Percentiles rank a stretch among this genome's conserved stretches.
Conservation (phyloP, 73 alveolate genomes). For the Blepharisma stoltei region DNA sequence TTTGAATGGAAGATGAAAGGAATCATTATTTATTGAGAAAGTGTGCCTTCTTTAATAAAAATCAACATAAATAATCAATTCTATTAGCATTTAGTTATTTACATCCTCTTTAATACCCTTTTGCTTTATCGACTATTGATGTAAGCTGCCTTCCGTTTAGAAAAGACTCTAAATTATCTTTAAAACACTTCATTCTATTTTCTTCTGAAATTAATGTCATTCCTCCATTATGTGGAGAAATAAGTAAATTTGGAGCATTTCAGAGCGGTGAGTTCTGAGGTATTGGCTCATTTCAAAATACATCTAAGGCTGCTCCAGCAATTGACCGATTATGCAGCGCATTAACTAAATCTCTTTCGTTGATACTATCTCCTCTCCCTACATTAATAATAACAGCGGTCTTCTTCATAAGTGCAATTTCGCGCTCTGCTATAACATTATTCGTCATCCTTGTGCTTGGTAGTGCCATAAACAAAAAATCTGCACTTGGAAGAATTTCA, state of each 20-base stretch:
- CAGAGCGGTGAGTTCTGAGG: constrained; percentile 25
- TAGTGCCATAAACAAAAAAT: neutral
- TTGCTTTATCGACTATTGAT: no score
- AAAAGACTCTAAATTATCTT: neutral
- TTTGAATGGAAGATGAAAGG: no score
- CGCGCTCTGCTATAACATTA: neutral
- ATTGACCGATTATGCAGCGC: neutral
- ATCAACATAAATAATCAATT: no score
- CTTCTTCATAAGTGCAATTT: no score
- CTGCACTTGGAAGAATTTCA: neutral
- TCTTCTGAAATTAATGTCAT: neutral
- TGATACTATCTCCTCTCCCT: neutral
- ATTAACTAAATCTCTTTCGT: neutral
- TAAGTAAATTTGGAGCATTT: constrained; percentile 32
- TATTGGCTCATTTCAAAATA: neutral
- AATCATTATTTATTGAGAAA: no score
- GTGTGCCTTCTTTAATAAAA: no score
- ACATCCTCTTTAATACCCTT: no score
- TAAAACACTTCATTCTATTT: neutral
- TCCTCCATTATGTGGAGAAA: constrained; percentile 54
- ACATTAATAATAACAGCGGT: neutral
- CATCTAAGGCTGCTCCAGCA: constrained; percentile 21
- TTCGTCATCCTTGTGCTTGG: neutral
- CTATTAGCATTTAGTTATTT: no score
- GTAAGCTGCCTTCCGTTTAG: neutral